Conservation (phyloP, 2,329 filamentous ascomycete genomes). For the Coniochaeta sp. region DNA sequence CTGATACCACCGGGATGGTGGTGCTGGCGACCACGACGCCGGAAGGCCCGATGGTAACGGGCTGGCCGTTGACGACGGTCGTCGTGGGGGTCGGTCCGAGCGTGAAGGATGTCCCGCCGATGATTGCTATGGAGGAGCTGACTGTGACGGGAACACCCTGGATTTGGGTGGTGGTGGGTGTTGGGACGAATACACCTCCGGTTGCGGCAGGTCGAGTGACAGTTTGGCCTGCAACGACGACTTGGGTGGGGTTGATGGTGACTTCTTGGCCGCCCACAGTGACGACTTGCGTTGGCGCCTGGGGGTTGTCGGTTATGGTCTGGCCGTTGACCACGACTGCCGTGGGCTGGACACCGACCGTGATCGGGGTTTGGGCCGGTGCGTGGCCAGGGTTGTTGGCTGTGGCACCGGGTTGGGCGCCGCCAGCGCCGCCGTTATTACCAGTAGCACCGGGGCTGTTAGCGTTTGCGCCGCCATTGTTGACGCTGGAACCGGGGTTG, state of each 20-base stretch:
- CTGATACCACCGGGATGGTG: conserved; percentile 26
- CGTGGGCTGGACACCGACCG: conserved; percentile 34
- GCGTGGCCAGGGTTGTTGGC: not conserved
- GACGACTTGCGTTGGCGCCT: conserved; percentile 31
- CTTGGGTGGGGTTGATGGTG: conserved; percentile 37
- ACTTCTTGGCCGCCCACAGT: conserved; percentile 34
- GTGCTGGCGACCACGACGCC: conserved; percentile 26
- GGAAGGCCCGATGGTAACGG: conserved; percentile 23
- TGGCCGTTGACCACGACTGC: conserved; percentile 38
- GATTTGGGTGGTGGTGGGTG: conserved; percentile 27
- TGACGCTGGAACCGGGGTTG: not conserved
- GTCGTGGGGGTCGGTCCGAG: conserved; percentile 26
- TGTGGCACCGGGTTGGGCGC: not conserved
- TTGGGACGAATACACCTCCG: conserved; percentile 20
- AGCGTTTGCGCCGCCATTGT: not conserved
- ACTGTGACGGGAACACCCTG: conserved; percentile 29
- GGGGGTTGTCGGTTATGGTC: conserved; percentile 32
- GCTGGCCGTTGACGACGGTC: conserved; percentile 22
- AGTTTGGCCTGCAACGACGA: conserved; percentile 36
- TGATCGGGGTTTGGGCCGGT: conserved; percentile 19
- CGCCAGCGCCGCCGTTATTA: not conserved
- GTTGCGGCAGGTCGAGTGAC: conserved; percentile 30
- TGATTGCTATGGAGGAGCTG: conserved; percentile 27
- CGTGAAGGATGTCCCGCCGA: conserved; percentile 32
- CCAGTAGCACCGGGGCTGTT: not conserved